Percentiles rank a stretch among this genome's conserved stretches.
These are phyloP conservation scores for Maudiozyma turicensis DNA, from an alignment of 805 yeast species.

Conservation along the genomic window DNA sequence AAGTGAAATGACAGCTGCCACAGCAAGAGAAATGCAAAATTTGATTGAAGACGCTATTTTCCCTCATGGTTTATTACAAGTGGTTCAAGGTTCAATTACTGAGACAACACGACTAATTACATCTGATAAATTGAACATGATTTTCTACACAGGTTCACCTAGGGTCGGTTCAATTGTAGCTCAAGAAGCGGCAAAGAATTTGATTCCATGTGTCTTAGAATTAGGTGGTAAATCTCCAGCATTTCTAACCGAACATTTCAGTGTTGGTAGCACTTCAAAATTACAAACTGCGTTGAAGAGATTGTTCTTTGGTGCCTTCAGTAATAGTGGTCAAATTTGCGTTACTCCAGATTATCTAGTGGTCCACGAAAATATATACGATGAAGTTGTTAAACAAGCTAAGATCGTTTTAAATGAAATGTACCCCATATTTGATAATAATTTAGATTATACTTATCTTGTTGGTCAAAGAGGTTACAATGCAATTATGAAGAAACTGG, in stretches of 20 bases:
- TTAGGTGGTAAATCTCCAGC: constrained; percentile 92
- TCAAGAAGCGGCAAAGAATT: constrained; percentile 68
- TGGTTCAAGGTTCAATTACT: constrained; percentile 64
- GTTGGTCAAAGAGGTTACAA: constrained; percentile 46
- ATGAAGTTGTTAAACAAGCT: constrained; percentile 36
- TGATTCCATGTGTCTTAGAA: constrained; percentile 76
- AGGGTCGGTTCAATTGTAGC: constrained; percentile 71
- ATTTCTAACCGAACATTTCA: constrained; percentile 46
- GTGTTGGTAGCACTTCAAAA: constrained; percentile 26
- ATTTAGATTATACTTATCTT: constrained; percentile 49
- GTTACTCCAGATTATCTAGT: constrained; percentile 78
- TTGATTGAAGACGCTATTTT: constrained; percentile 38
- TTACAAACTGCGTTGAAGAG: constrained; percentile 46
- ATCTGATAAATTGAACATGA: constrained; percentile 60
- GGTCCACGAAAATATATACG: constrained; percentile 51
- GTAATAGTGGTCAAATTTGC: constrained; percentile 86
- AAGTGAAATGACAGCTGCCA: constrained; percentile 59
- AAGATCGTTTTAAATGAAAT: constrained; percentile 35
- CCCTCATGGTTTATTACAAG: constrained; percentile 49
- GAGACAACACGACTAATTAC: constrained; percentile 53
- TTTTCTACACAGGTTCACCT: constrained; percentile 77
- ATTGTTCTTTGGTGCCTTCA: constrained; percentile 66
- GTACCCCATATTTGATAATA: constrained; percentile 33
- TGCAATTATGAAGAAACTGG: constrained; percentile 37
- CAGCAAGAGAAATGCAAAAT: constrained; percentile 46